Evolutionary conservation across 2,329 filamentous ascomycete species (phyloP), one percentile per base, ranked within the genome.

Genomic region (Aspergillus caelatus): DNA sequence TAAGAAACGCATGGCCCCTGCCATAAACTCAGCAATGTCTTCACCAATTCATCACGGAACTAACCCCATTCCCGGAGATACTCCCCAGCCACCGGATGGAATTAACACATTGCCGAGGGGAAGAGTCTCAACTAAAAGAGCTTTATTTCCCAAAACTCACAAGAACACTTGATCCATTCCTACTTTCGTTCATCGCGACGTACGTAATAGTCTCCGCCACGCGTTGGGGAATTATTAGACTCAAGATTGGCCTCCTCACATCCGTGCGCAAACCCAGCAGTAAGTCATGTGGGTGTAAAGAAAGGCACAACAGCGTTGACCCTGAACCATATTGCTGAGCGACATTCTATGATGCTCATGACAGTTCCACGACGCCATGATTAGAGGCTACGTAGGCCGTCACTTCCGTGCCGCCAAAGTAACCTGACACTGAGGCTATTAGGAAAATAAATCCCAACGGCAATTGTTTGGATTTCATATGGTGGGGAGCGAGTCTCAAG

Each of bases 221-320:
- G 26, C 78, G 74, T n/a, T 74, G 74, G 0, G 79, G 74, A 1
- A 75, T 77, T 77, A 63, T 83, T 83, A 41, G 78, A 70, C 1
- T 79, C 78, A 54, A 83, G 70, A 0, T 77, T 77, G 23, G 73
- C 70, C 23, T 74, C 71, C 26, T 70, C 68, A 80, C 80, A 84
- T 28, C 67, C 62, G 10, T 75, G 67, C 1, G 74, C 71, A 60
- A 81, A 79, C 2, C 77, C 74, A 16, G 72, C 72, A 0, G 82
- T 79, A 21, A 83, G 78, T 50, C 79, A 75, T 16, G 82, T 83
- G 3, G 80, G 78, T 0, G 81, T 84, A 12, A 82, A 76, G 70
- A 81, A 84, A 1, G 82, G 82, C 10, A 80, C 82, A n/a, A 84
- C 73, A 5, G 78, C 80, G 65, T 83, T 84, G 21, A 79, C 74